Base-by-base conservation (phyloP, 352 stramenopile species). In the Achlya hypogyna region DNA sequence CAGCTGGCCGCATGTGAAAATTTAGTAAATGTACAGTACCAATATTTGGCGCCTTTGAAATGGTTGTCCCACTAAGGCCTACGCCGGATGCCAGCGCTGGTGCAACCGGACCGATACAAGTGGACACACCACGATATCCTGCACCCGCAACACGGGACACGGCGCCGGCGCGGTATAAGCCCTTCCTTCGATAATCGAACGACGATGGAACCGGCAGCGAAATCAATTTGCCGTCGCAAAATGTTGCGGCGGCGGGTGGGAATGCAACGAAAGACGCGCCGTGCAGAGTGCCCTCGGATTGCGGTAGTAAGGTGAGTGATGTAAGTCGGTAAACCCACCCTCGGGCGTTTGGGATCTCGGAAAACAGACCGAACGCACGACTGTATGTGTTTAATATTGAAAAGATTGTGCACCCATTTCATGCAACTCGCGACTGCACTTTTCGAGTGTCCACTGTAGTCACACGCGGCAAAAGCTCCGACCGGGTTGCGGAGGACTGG, bases 41-140 rank as follows among this genome's bases (percentile, higher is more conserved):
- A 56, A 56, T 56, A 56, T 56, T 56, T 56, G 49, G 49, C 31
- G 18, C n/a, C n/a, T n/a, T n/a, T n/a, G 38, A 31, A 38, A 31
- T 16, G 2, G 49, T 38, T 56, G 49, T 56, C 49, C 49, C 49
- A 56, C 49, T 56, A 10, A n/a, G 12, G 14, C 38, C 38, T 3
- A 9, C 4, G 14, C 14, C 38, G 38, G n/a, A 45, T n/a, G n/a
- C n/a, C n/a, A n/a, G n/a, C n/a, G n/a, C n/a, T n/a, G n/a, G n/a
- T n/a, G n/a, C n/a, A n/a, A n/a, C n/a, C n/a, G n/a, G n/a, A n/a
- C n/a, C n/a, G n/a, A n/a, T n/a, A n/a, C n/a, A n/a, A n/a, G n/a
- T n/a, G n/a, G n/a, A n/a, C n/a, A n/a, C n/a, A n/a, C n/a, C n/a
- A n/a, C n/a, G n/a, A n/a, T n/a, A n/a, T n/a, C n/a, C n/a, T n/a